phyloP scores from a whole-genome alignment of 2,329 filamentous ascomycete genomes.

The Fonsecaea nubica region DNA sequence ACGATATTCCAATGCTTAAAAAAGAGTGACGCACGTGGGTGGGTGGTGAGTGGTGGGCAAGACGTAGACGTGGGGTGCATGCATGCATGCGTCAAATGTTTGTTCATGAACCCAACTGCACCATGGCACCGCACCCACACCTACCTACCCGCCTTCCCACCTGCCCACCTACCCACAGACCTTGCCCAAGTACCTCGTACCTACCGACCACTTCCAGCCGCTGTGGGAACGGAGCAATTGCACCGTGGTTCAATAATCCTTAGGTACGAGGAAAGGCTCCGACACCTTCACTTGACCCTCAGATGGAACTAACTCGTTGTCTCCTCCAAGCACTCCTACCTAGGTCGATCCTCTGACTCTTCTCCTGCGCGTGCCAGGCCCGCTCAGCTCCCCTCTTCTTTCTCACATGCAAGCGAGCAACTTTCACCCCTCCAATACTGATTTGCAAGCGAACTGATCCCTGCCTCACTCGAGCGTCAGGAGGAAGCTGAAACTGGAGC shows the following conservation, averaged over 20 bases:
- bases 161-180: too few species aligned
- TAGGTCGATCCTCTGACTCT: not conserved
- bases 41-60: not conserved
- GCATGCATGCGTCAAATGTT: not conserved
- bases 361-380: not conserved
- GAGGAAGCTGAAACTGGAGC: not conserved
- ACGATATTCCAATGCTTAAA: constrained; percentile 10
- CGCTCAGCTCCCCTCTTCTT: not conserved
- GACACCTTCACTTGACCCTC: not conserved
- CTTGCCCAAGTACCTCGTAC: too few species aligned
- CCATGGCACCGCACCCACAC: not conserved
- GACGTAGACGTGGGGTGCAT: constrained; percentile 15
- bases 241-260: constrained; percentile 14
- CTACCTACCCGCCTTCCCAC: too few species aligned
- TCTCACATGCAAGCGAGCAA: not conserved
- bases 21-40: constrained; percentile 14
- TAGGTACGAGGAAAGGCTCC: not conserved
- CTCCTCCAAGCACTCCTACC: not conserved
- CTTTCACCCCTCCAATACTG: not conserved
- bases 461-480: not conserved
- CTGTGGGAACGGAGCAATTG: constrained; percentile 5
- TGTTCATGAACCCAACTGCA: not conserved
- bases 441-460: constrained; percentile 1
- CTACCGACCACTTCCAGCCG: not conserved
- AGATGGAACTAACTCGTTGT: not conserved